These are phyloP conservation scores for Carex scoparia DNA, from an alignment of 176 grass and related monocot genomes.

Conservation along the genomic window DNA sequence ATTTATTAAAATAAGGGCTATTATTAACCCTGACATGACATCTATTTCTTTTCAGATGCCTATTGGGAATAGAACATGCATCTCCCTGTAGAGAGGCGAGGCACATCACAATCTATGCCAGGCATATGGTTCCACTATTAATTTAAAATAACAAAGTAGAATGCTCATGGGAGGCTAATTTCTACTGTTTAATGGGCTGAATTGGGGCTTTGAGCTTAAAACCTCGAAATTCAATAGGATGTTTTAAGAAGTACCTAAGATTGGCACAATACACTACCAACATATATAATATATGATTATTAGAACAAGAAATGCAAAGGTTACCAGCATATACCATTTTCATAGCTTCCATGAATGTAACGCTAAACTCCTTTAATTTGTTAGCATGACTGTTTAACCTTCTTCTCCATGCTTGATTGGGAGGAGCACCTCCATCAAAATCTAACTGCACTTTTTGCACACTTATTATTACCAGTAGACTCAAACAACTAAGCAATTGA, in stretches of 20 bases:
- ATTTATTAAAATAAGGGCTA: no score
- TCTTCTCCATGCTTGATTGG: slow-evolving; percentile 85
- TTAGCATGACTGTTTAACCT: slow-evolving; percentile 91
- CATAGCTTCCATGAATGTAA: slow-evolving; percentile 87
- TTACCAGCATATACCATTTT: slow-evolving; percentile 52
- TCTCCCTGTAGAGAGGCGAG: no score
- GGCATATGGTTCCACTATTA: background rate
- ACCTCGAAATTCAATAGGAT: background rate
- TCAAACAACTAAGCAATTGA: background rate
- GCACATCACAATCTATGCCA: no score
- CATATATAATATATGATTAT: slow-evolving; percentile 17
- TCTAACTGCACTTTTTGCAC: slow-evolving; percentile 52
- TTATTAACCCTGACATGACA: no score
- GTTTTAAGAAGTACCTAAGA: background rate
- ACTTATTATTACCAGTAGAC: slow-evolving; percentile 12
- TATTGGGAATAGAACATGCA: no score
- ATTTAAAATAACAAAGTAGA: background rate
- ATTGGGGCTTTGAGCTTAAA: background rate
- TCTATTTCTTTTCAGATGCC: no score
- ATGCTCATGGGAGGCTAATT: background rate
- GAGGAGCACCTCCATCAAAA: slow-evolving; percentile 84
- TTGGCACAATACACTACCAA: background rate
- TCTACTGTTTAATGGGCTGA: background rate
- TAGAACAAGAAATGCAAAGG: slow-evolving; percentile 4
- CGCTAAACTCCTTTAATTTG: slow-evolving; percentile 86